Percentiles rank a stretch among this genome's conserved stretches.
These are phyloP conservation scores for Pleurotus tuber-regium DNA, from an alignment of 768 basidiomycete genomes.

Conservation along the genomic window DNA sequence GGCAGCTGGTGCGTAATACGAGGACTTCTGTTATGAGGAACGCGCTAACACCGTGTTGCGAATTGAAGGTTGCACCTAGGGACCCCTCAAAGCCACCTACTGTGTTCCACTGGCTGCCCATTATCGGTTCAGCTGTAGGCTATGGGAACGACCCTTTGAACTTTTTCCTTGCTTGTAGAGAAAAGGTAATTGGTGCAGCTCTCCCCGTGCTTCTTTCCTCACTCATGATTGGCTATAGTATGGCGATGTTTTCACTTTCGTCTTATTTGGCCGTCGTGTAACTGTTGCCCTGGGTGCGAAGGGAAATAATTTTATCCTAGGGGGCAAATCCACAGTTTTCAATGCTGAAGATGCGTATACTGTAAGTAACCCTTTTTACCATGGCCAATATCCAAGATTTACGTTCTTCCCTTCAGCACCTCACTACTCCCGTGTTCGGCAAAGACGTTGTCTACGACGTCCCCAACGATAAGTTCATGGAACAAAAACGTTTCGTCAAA, in stretches of 20 bases:
- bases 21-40: too few relatives aligned
- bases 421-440: conserved; percentile 95
- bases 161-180: conserved; percentile 77
- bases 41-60: too few relatives aligned
- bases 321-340: conserved; percentile 88
- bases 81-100: conserved; percentile 77
- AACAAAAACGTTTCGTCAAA: conserved; percentile 98
- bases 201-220: not conserved
- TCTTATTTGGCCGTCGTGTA: conserved; percentile 83
- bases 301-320: conserved; percentile 92
- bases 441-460: conserved; percentile 97
- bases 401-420: conserved; percentile 48
- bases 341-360: conserved; percentile 97
- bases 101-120: conserved; percentile 91
- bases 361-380: conserved; percentile 34
- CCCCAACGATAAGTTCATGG: conserved; percentile 96
- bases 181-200: conserved; percentile 53
- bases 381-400: conserved; percentile 8
- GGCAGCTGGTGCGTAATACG: conserved; percentile 66
- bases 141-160: conserved; percentile 94
- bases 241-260: conserved; percentile 96
- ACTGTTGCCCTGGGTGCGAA: conserved; percentile 89
- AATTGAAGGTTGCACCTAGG: conserved; percentile 58
- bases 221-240: conserved; percentile 50
- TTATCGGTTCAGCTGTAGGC: conserved; percentile 81